A percentile compares a stretch with the other conserved stretches of the same genome.
Evolutionary conservation across 345 rosid genomes (phyloP).

Genomic region (Ceriops zippeliana): DNA sequence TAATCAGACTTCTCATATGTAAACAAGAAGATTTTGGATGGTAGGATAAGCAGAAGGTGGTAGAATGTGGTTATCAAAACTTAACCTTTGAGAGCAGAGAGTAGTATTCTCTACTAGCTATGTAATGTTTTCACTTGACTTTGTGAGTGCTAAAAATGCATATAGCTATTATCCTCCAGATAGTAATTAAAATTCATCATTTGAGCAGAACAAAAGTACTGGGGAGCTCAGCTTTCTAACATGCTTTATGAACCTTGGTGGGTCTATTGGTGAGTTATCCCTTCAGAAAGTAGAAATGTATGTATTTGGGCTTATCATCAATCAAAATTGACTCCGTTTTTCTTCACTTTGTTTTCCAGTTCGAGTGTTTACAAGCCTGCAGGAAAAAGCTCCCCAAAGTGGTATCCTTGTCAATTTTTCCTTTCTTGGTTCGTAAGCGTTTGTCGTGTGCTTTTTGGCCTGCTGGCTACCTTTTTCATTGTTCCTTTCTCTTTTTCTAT

Average conservation of each 20-base stretch:
- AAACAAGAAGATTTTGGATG: background rate
- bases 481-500: too few relatives aligned
- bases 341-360: constrained; percentile 39
- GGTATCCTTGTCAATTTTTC: constrained; percentile 54
- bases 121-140: background rate
- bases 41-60: background rate
- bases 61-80: too few relatives aligned
- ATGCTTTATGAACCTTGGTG: constrained; percentile 66
- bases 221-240: constrained; percentile 96
- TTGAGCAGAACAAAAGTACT: constrained; percentile 72
- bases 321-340: background rate
- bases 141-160: background rate
- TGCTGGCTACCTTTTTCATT: background rate
- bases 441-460: background rate
- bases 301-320: too few relatives aligned
- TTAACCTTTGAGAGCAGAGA: too few relatives aligned
- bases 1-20: background rate
- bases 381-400: constrained; percentile 80
- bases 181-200: background rate
- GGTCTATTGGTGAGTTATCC: constrained; percentile 60
- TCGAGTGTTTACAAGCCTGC: constrained; percentile 88
- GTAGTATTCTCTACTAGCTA: too few relatives aligned
- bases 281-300: too few relatives aligned
- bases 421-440: background rate
- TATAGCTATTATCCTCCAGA: background rate